phyloP scores from a whole-genome alignment of 805 yeast genomes.

The Candida xyloterini region DNA sequence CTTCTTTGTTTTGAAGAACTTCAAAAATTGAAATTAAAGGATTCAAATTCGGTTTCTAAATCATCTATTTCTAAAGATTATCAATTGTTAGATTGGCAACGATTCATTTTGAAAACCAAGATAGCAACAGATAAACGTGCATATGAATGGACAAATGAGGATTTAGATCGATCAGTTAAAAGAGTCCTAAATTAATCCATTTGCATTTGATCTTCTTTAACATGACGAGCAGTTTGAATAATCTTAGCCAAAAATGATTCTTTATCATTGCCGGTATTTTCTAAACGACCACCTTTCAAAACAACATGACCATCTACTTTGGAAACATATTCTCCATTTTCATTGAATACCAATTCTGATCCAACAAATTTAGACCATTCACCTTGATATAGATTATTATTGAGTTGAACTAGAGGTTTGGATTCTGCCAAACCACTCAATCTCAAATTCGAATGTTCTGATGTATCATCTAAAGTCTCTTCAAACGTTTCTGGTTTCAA shows the following conservation, averaged over 20 bases:
- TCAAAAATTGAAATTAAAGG: conserved; percentile 10
- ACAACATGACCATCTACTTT: conserved; percentile 30
- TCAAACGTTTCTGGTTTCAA: conserved; percentile 11
- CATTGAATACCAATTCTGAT: conserved; percentile 49
- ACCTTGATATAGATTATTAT: conserved; percentile 64
- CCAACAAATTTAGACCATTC: conserved; percentile 78
- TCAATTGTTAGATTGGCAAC: conserved; percentile 41
- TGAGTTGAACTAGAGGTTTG: conserved; percentile 55
- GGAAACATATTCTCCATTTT: conserved; percentile 33
- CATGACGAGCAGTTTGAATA: conserved; percentile 20
- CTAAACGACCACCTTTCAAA: conserved; percentile 32
- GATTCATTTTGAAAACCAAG: conserved; percentile 44
- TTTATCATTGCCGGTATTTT: conserved; percentile 20
- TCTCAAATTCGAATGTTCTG: conserved; percentile 34
- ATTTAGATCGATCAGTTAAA: conserved; percentile 45
- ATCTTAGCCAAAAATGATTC: conserved; percentile 26
- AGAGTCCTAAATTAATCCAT: conserved; percentile 29
- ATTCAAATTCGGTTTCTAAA: conserved; percentile 5
- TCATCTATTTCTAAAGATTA: conserved; percentile 23
- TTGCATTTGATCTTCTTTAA: conserved; percentile 7
- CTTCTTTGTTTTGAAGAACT: conserved; percentile 39
- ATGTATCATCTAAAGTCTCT: conserved; percentile 10
- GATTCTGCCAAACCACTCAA: conserved; percentile 53
- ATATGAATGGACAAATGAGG: conserved; percentile 58
- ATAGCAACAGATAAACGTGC: conserved; percentile 50